phyloP scores from a whole-genome alignment of 1,284 basidiomycete genomes.

The Leccinum griseonigrum region DNA sequence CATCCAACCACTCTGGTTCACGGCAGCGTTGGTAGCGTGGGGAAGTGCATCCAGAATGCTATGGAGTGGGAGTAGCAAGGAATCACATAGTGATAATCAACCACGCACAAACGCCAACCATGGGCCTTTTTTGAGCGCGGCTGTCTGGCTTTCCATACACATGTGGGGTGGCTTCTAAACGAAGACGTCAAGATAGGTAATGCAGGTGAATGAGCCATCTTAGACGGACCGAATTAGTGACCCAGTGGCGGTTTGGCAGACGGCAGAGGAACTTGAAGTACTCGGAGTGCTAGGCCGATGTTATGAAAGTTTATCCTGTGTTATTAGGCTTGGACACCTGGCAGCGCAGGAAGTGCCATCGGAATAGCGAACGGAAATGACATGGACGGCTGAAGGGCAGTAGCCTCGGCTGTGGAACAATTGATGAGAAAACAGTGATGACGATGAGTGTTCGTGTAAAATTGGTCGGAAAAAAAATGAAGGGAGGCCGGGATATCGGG shows the following conservation, averaged over 20 bases:
- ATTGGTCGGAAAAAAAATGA: background rate
- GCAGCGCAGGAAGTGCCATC: slow-evolving; percentile 5
- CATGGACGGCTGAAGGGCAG: slow-evolving; percentile 3
- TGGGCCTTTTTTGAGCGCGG: background rate
- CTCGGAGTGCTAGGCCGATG: background rate
- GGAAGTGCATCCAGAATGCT: background rate
- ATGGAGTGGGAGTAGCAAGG: slow-evolving; percentile 1
- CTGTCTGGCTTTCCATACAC: background rate
- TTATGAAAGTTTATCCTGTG: slow-evolving; percentile 8
- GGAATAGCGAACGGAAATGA: slow-evolving; percentile 19
- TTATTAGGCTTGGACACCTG: slow-evolving; percentile 4
- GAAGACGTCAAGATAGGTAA: slow-evolving; percentile 20
- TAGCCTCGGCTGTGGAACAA: slow-evolving; percentile 3
- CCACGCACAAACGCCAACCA: slow-evolving; percentile 23
- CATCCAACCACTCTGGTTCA: background rate
- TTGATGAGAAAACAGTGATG: slow-evolving; percentile 1
- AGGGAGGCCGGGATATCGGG: slow-evolving; percentile 1
- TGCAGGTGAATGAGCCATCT: slow-evolving; percentile 2
- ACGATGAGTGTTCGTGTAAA: slow-evolving; percentile 6
- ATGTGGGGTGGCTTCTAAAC: slow-evolving; percentile 23
- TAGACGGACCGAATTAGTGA: slow-evolving; percentile 5
- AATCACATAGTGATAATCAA: slow-evolving; percentile 15
- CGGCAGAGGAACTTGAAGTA: slow-evolving; percentile 3
- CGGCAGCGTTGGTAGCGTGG: background rate
- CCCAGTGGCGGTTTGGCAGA: slow-evolving; percentile 6